phyloP scores from a whole-genome alignment of 2,329 filamentous ascomycete genomes.

The Cladophialophora psammophila region DNA sequence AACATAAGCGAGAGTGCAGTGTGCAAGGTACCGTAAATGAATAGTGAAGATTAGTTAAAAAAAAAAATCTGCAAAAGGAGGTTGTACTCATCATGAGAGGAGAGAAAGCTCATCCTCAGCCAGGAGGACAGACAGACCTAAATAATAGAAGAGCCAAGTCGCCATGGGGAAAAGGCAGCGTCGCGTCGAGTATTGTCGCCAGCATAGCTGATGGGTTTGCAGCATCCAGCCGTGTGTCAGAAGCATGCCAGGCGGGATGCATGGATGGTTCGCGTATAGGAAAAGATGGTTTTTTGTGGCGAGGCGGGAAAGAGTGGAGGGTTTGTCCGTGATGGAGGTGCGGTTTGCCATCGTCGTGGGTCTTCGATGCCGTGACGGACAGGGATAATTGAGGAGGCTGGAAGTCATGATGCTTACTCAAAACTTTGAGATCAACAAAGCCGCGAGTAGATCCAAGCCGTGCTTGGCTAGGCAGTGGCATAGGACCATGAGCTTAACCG shows the following conservation, averaged over 20 bases:
- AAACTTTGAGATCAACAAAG: background rate
- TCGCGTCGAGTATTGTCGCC: background rate
- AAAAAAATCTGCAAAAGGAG: background rate
- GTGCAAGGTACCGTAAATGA: background rate
- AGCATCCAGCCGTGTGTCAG: slow-evolving; percentile 25
- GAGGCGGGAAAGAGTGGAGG: slow-evolving; percentile 6
- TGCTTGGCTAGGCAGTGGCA: background rate
- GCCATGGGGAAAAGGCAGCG: background rate
- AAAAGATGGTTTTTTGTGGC: background rate
- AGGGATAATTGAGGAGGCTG: slow-evolving; percentile 24
- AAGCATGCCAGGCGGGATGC: slow-evolving; percentile 20
- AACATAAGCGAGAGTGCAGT: slow-evolving; percentile 18
- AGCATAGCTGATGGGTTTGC: background rate
- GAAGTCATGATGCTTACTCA: slow-evolving; percentile 5
- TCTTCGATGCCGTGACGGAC: slow-evolving; percentile 4
- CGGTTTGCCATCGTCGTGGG: slow-evolving; percentile 7
- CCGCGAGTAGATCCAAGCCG: slow-evolving; percentile 1
- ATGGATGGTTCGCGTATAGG: slow-evolving; percentile 8
- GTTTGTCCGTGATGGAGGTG: slow-evolving; percentile 5
- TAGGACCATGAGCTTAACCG: slow-evolving; percentile 14
- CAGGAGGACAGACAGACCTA: slow-evolving; percentile 4
- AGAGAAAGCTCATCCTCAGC: slow-evolving; percentile 5
- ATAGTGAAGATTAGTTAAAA: background rate
- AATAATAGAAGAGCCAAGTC: slow-evolving; percentile 8
- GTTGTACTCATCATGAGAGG: background rate